Percentiles rank a stretch among this genome's conserved stretches.
Conservation (phyloP, 805 yeast species). For the Teunomyces atbi region DNA sequence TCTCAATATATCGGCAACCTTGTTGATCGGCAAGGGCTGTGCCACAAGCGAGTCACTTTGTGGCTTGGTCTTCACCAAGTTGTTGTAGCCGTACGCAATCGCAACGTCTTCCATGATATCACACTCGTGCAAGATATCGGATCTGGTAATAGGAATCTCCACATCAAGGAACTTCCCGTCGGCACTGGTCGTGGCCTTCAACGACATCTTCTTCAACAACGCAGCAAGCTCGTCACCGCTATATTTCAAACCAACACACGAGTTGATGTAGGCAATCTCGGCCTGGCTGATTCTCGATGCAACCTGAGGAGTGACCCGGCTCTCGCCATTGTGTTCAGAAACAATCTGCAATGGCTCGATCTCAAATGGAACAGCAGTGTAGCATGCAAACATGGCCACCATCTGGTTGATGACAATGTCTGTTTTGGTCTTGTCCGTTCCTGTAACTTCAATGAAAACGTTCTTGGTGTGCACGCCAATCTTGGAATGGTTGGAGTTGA, state of each 20-base stretch:
- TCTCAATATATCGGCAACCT: constrained; percentile 86
- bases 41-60: constrained; percentile 79
- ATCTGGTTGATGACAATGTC: constrained; percentile 89
- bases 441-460: constrained; percentile 91
- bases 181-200: constrained; percentile 56
- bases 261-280: constrained; percentile 82
- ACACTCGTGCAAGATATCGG: constrained; percentile 94
- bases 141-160: constrained; percentile 86
- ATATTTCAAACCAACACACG: constrained; percentile 83
- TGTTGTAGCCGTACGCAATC: constrained; percentile 91
- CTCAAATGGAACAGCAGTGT: constrained; percentile 76
- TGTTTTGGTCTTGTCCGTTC: constrained; percentile 91
- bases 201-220: constrained; percentile 78
- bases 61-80: constrained; percentile 75
- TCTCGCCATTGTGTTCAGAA: constrained; percentile 74
- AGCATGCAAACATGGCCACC: constrained; percentile 93
- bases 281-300: constrained; percentile 67
- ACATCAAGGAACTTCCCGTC: constrained; percentile 59
- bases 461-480: constrained; percentile 81
- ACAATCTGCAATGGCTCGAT: constrained; percentile 87
- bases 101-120: constrained; percentile 99
- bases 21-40: constrained; percentile 86
- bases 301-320: constrained; percentile 75
- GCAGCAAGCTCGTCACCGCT: constrained; percentile 63
- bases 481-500: constrained; percentile 89